Base-by-base conservation (phyloP, 2,329 filamentous ascomycete genomes). In the Fusarium penzigii region DNA sequence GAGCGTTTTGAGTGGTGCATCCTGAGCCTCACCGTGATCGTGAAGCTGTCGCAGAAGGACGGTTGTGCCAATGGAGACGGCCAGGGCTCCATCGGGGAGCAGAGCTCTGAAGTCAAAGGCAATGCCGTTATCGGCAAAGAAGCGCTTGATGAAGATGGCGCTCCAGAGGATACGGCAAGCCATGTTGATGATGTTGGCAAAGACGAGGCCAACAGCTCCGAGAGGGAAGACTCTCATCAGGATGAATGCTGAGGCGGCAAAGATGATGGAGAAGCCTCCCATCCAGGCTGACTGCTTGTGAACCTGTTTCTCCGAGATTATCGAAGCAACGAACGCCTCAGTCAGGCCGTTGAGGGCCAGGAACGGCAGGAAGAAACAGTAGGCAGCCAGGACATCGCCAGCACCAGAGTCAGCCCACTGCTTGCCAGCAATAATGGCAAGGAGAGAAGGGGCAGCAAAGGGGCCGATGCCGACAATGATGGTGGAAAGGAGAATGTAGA, bases 121-220 rank as follows among this genome's bases (percentile, higher is more conserved):
- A 14, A 69, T 70, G 3, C 73, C 76, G 41, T 80, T 73, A 14
- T 66, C 67, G 6, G 51, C 63, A 54, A 95, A 86, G 68, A 86
- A 95, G 0, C 69, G 61, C 34, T 70, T 74, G 51, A 97, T 89
- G 67, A 96, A 99, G 42, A 69, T 66, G 16, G 75, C 72, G 65
- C 92, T 94, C 90, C 92, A 99, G 8, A 83, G 55, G 51, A 96
- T 95, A 55, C 94, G 84, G 63, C 93, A 84, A 0, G 75, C 73
- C 92, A 99, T 96, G 68, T 97, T 97, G 63, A 96, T 83, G 42
- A 83, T 86, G 69, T 97, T 99, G 46, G 92, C 92, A 59, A 84
- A 81, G 0, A 99, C 91, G 41, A 99, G 75, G 0, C 94, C 94
- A 40, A 80, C 77, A 0, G 92, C 92, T 1, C 92, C 94, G 55